A percentile compares a stretch with the other conserved stretches of the same genome.
phyloP scores from a whole-genome alignment of 2,329 filamentous ascomycete species.

The Aspergillus viridinutans region DNA sequence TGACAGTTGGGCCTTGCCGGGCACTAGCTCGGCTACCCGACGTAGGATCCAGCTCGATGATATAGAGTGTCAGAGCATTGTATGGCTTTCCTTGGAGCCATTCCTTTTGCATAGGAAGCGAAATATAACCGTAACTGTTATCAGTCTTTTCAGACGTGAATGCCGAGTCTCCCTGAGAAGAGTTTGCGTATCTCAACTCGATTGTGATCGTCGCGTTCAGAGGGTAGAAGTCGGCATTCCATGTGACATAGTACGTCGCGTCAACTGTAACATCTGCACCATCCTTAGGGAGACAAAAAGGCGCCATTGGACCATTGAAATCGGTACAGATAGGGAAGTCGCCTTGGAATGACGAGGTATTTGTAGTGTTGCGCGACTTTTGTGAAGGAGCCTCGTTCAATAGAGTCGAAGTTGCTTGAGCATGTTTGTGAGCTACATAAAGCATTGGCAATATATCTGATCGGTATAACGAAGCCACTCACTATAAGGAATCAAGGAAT shows the following conservation, averaged over 20 bases:
- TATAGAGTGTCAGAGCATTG: constrained; percentile 37
- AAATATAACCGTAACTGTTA: constrained; percentile 38
- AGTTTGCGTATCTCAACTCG: constrained; percentile 32
- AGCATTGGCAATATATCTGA: background rate
- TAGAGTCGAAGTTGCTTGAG: background rate
- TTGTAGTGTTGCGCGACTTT: constrained; percentile 2
- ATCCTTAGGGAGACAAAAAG: constrained; percentile 36
- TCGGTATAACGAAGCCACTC: background rate
- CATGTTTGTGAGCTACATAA: background rate
- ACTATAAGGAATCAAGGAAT: background rate
- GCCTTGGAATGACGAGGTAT: constrained; percentile 9
- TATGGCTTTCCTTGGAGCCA: constrained; percentile 36
- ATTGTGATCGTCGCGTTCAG: constrained; percentile 30
- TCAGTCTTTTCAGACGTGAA: constrained; percentile 33
- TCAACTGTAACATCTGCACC: constrained; percentile 31
- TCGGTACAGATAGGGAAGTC: constrained; percentile 32
- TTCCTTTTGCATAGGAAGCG: constrained; percentile 35
- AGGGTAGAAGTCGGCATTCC: constrained; percentile 32
- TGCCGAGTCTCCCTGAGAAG: constrained; percentile 28
- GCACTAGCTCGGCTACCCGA: constrained; percentile 22
- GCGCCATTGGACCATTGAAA: constrained; percentile 15
- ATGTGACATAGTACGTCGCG: constrained; percentile 38
- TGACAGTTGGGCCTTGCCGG: constrained; percentile 35
- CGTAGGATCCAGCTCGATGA: constrained; percentile 28
- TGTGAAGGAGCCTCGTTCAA: constrained; percentile 1